These are phyloP conservation scores for Diplotaxis tenuifolia DNA, from an alignment of 345 rosid genomes.

Conservation along the genomic window DNA sequence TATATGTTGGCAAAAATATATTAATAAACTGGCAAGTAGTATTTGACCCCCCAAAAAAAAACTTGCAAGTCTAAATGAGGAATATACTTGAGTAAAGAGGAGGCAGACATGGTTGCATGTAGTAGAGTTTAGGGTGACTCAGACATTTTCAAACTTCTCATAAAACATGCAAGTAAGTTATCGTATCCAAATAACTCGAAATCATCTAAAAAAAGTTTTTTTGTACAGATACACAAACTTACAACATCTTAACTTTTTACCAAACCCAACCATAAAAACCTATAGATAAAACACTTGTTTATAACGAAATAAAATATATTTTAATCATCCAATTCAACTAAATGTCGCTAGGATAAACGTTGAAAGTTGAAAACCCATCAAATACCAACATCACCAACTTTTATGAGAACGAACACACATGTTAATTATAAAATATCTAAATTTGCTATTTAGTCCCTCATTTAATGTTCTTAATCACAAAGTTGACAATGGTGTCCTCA, in stretches of 20 bases:
- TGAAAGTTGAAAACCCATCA: conserved; percentile 24
- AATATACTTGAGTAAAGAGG: background rate
- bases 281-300: background rate
- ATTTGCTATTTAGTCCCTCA: background rate
- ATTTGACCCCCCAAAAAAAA: too few relatives aligned
- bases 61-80: background rate
- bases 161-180: background rate
- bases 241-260: background rate
- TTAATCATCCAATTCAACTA: conserved; percentile 7
- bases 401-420: conserved; percentile 11
- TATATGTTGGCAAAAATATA: too few relatives aligned
- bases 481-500: background rate
- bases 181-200: background rate
- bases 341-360: background rate
- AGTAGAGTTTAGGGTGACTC: conserved; percentile 1
- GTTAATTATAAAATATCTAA: background rate
- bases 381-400: conserved; percentile 30
- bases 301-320: too few relatives aligned
- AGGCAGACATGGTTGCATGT: conserved; percentile 18
- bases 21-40: too few relatives aligned
- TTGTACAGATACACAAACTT: background rate
- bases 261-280: too few relatives aligned
- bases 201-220: background rate
- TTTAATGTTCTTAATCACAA: background rate
- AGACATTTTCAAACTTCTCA: background rate